Conservation (phyloP, 208 protist species). For the Angomonas ambiguus region DNA sequence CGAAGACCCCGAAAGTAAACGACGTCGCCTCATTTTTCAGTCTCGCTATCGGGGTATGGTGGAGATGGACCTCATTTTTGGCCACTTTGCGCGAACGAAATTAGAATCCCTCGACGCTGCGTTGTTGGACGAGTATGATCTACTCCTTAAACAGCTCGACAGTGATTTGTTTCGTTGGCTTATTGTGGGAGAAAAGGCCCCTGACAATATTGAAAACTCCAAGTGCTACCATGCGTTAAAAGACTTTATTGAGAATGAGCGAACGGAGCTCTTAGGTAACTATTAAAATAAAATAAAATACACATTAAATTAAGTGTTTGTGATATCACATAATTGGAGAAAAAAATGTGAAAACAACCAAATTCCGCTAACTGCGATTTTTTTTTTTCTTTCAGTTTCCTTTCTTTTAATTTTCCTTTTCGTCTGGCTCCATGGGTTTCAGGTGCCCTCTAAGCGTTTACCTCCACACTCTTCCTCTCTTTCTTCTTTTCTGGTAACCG, state of each 20-base stretch:
- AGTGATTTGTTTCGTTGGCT: conserved; percentile 85
- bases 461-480: conserved; percentile 3
- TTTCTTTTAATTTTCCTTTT: conserved; percentile 4
- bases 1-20: conserved; percentile 60
- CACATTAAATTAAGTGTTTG: neutral
- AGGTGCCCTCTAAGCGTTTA: too few species aligned
- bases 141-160: conserved; percentile 78
- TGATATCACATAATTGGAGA: neutral
- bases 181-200: conserved; percentile 56
- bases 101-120: conserved; percentile 30
- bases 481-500: conserved; percentile 2
- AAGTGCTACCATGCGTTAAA: conserved; percentile 39
- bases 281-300: conserved; percentile 10
- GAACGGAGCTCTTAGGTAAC: conserved; percentile 47
- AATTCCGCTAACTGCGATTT: conserved; percentile 11
- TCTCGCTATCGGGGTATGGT: conserved; percentile 85
- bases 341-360: neutral
- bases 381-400: conserved; percentile 15
- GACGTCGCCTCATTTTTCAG: conserved; percentile 74
- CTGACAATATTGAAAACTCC: conserved; percentile 41
- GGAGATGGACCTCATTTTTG: conserved; percentile 89
- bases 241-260: conserved; percentile 54
- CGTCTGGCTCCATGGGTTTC: too few species aligned
- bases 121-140: conserved; percentile 81
- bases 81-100: conserved; percentile 65